Evolutionary conservation across 805 yeast species (phyloP), one percentile per base, ranked within the genome.

Genomic region (Diddensiella santjacobensis): DNA sequence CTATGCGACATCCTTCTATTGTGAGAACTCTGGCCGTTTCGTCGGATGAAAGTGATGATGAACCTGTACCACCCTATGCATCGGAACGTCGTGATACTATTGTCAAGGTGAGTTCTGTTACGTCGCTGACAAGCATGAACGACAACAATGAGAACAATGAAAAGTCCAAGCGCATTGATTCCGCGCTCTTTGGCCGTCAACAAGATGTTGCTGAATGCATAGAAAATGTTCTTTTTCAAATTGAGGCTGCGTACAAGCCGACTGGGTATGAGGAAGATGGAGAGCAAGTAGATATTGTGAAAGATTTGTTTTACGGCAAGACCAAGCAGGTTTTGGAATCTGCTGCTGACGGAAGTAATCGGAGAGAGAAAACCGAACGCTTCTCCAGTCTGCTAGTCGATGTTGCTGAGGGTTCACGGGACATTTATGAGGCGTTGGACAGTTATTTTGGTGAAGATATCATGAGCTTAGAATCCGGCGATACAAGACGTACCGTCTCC

Each of bases 161-260:
- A 18, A 40, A 40, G 36, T 19, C 37, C 19, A 40, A 26, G 31
- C 22, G 49, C 20, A 51, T 56, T 17, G 53, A 57, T 38, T 47
- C 45, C 90, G 87, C 60, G 72, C 83, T 60, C 29, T 49, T 57
- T 31, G 96, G 96, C 2, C 74, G 95, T 55, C 99, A 93, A 63
- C 99, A 93, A 64, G 99, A 93, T 70, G 98, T 93, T 17, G 89
- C 97, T 0, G 99, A 93, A 63, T 91, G 98, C 65, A 89, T 91
- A 60, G 95, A 90, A 47, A 93, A 93, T 64, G 97, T 93, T 4
- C 72, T 90, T 11, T 86, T 84, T 54, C 98, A 91, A 64, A 70
- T 93, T 31, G 97, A 91, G 62, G 87, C 95, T 22, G 95, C 96
- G 0, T 73, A 86, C 49, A 80, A 76, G 44, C 95, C 96, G 0